Evolutionary conservation across 73 alveolate genomes (phyloP).

Genomic region (Paramecium tetraurelia): DNA sequence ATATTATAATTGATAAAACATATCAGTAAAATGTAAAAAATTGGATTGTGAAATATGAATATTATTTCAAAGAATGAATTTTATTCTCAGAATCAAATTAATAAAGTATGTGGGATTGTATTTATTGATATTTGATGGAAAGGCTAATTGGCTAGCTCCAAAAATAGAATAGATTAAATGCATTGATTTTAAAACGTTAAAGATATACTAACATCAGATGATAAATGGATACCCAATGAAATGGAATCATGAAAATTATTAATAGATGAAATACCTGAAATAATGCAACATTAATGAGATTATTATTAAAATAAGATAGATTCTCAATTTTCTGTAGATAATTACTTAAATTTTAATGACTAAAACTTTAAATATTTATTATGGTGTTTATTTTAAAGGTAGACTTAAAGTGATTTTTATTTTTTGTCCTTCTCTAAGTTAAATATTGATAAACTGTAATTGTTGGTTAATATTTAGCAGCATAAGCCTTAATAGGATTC

Average conservation of each 20-base stretch:
- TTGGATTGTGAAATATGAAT: slow-evolving; percentile 50
- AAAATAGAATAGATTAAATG: neutral
- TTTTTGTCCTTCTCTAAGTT: neutral
- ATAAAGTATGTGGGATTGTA: slow-evolving; percentile 62
- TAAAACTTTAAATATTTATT: neutral
- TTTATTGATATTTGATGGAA: slow-evolving; percentile 53
- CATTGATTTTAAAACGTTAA: neutral
- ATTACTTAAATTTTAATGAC: neutral
- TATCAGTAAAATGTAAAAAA: slow-evolving; percentile 64
- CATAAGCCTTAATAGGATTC: too few relatives aligned
- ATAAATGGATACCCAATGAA: neutral
- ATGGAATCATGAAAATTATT: neutral
- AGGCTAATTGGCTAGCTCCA: neutral
- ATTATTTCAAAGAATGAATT: slow-evolving; percentile 8
- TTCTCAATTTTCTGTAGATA: neutral
- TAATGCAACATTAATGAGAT: neutral
- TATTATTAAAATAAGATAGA: neutral
- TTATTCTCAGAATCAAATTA: slow-evolving; percentile 49
- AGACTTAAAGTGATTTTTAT: neutral
- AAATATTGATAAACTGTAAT: neutral
- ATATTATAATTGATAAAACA: slow-evolving; percentile 68
- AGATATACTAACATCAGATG: neutral
- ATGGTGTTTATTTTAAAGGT: too few relatives aligned
- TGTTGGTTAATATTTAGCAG: too few relatives aligned
- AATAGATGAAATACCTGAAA: neutral